A percentile compares a stretch with the other conserved stretches of the same genome.
These are phyloP conservation scores for Brassica carinata DNA, from an alignment of 345 rosid species.

Conservation along the genomic window DNA sequence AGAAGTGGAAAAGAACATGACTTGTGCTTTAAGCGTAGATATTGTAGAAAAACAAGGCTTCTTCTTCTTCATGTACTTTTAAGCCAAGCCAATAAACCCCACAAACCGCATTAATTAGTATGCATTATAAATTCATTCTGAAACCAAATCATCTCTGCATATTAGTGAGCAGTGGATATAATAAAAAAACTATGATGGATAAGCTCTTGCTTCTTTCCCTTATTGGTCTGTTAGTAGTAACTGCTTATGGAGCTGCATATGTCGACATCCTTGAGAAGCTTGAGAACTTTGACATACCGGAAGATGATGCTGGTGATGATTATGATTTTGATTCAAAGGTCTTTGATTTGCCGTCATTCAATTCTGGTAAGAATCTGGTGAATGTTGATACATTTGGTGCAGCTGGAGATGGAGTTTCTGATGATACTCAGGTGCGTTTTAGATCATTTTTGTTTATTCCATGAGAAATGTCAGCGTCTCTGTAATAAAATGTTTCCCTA, in stretches of 20 bases:
- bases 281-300: conserved; percentile 57
- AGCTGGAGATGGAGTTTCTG: conserved; percentile 89
- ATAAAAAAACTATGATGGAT: conserved; percentile 51
- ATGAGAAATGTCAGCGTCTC: conserved; percentile 4
- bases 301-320: conserved; percentile 53
- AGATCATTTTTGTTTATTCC: conserved; percentile 1
- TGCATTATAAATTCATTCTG: conserved; percentile 58
- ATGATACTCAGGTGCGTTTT: conserved; percentile 82
- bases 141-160: conserved; percentile 44
- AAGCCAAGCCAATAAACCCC: conserved; percentile 85
- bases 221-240: conserved; percentile 53
- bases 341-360: conserved; percentile 51
- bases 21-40: conserved; percentile 93
- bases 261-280: conserved; percentile 52
- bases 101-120: conserved; percentile 59
- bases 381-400: conserved; percentile 96
- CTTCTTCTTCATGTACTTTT: conserved; percentile 77
- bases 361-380: conserved; percentile 68
- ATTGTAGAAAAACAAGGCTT: conserved; percentile 58
- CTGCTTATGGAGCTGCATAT: conserved; percentile 61
- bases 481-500: not conserved
- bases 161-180: conserved; percentile 32
- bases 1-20: conserved; percentile 54
- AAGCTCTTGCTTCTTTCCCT: conserved; percentile 54
- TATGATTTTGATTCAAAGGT: conserved; percentile 46